Evolutionary conservation across 2,329 filamentous ascomycete genomes (phyloP), one percentile per base, ranked within the genome.

Genomic region (Emericellopsis atlantica): DNA sequence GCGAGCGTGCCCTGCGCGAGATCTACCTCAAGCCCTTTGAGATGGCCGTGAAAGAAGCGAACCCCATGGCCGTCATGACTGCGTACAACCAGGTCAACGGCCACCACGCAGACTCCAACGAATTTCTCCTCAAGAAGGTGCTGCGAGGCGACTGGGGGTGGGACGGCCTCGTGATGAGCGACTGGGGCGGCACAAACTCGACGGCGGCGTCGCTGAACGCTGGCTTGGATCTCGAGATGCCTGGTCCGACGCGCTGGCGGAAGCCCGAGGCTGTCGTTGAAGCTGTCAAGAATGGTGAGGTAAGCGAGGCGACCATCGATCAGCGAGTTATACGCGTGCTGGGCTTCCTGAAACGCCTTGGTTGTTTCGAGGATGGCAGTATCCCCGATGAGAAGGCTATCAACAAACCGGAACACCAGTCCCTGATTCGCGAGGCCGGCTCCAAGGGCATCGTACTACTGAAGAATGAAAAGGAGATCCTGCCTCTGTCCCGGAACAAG

Each of bases 371-470:
- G 14, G 53, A 49, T 39, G 42, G 53, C 23, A 52, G 51, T 34
- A 45, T 46, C 1, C 42, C 47, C 2, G 47, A 51, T 23, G 31
- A 49, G 41, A 24, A 46, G 29, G 46, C 44, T 18, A 41, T 45
- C 18, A 41, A 51, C 14, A 38, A 26, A 16, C 36, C 53, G 2
- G 55, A 61, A 35, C 37, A 48, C 4, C 36, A 48, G 4, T 44
- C 24, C 0, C 45, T 55, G 38, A 53, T 55, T 15, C 48, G 52
- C 2, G 47, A 52, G 4, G 46, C 49, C 3, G 51, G 49, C 4
- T 49, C 50, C 1, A 70, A 76, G 43, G 74, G 74, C 0, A 72
- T 80, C 10, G 76, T 41, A 3, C 43, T 47, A 2, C 42, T 49
- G 6, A 51, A 51, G 41, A 49, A 52, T n/a, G 37, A 52, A 18